phyloP scores from a whole-genome alignment of 495 filamentous ascomycete genomes.

The Penicillium coffeae region DNA sequence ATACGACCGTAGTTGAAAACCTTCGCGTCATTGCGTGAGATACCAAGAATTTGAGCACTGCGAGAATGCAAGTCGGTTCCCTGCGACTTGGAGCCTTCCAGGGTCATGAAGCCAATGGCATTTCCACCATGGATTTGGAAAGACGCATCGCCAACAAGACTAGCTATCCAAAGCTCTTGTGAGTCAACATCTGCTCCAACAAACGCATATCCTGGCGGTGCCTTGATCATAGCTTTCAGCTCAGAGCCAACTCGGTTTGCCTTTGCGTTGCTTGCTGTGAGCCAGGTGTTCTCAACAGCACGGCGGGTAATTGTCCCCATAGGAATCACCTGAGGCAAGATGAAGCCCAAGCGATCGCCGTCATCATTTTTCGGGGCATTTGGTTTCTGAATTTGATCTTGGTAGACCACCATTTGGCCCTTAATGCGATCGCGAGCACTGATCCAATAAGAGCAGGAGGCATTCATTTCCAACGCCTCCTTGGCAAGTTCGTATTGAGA shows the following conservation, averaged over 20 bases:
- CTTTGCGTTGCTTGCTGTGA: slow-evolving; percentile 97
- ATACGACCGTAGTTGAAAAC: slow-evolving; percentile 99
- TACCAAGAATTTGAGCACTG: slow-evolving; percentile 86
- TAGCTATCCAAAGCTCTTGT: slow-evolving; percentile 98
- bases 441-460: slow-evolving; percentile 98
- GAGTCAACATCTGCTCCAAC: slow-evolving; percentile 98
- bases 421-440: slow-evolving; percentile 87
- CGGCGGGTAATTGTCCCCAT: slow-evolving; percentile 98
- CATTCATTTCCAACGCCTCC: slow-evolving; percentile 96
- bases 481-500: slow-evolving; percentile 88
- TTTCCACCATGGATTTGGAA: slow-evolving; percentile 94
- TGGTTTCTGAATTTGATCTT: slow-evolving; percentile 50
- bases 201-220: slow-evolving; percentile 85
- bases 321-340: slow-evolving; percentile 96
- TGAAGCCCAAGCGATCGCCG: slow-evolving; percentile 62
- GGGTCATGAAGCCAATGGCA: slow-evolving; percentile 97
- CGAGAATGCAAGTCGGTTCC: slow-evolving; percentile 95
- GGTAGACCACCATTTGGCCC: slow-evolving; percentile 90
- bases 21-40: slow-evolving; percentile 91
- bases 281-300: slow-evolving; percentile 96
- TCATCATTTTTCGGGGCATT: slow-evolving; percentile 8
- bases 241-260: slow-evolving; percentile 93
- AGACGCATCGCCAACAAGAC: slow-evolving; percentile 87
- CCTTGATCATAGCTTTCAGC: slow-evolving; percentile 93
- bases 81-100: slow-evolving; percentile 90